These are phyloP conservation scores for Leavenworthia alabamica DNA, from an alignment of 345 rosid genomes.

Conservation along the genomic window DNA sequence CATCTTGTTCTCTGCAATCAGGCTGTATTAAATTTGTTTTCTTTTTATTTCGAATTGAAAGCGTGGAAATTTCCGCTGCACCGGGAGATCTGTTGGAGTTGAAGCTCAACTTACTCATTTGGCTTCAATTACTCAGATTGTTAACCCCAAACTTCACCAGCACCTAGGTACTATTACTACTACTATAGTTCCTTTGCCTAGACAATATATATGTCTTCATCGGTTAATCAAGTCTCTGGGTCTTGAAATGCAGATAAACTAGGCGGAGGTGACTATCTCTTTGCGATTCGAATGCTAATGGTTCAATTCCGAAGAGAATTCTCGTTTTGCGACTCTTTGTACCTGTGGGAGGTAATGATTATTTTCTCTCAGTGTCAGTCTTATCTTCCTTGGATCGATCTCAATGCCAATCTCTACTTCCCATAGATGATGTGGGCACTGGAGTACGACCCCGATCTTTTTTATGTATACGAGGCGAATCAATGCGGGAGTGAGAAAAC, in stretches of 20 bases:
- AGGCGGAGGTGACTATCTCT: conserved; percentile 93
- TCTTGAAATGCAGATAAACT: conserved; percentile 54
- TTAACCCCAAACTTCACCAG: conserved; percentile 95
- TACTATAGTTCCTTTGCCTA: not conserved
- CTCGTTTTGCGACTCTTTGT: conserved; percentile 88
- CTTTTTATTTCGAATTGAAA: conserved; percentile 20
- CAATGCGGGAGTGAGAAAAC: conserved; percentile 39
- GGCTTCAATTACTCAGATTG: conserved; percentile 80
- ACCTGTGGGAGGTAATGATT: conserved; percentile 89
- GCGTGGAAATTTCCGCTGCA: conserved; percentile 92
- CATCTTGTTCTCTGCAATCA: not conserved
- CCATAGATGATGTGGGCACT: conserved; percentile 99
- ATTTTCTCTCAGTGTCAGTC: not conserved
- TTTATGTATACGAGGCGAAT: conserved; percentile 52
- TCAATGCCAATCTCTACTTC: not conserved
- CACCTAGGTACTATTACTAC: conserved; percentile 59
- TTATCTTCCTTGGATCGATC: conserved; percentile 7
- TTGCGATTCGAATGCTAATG: conserved; percentile 97
- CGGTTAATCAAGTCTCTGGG: not conserved
- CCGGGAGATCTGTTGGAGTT: conserved; percentile 89
- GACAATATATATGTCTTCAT: not conserved
- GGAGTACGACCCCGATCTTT: conserved; percentile 83
- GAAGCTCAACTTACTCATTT: conserved; percentile 81
- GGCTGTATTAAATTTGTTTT: not conserved
- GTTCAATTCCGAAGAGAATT: conserved; percentile 96